phyloP scores from a whole-genome alignment of 352 stramenopile species.

The Globisporangium spinosum region DNA sequence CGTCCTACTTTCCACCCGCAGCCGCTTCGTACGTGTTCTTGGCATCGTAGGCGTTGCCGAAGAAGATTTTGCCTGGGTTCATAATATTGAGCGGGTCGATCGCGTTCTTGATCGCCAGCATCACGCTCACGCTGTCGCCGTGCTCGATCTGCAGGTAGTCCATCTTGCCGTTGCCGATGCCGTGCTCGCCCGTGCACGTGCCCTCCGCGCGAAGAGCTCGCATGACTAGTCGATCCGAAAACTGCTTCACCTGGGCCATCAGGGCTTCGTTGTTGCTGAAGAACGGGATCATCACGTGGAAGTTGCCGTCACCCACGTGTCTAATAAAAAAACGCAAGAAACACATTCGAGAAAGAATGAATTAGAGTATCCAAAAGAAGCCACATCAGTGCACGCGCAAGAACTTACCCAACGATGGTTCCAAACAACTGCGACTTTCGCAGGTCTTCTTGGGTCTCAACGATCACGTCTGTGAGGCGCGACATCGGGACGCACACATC shows the following conservation, averaged over 20 bases:
- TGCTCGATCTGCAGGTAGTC: constrained; percentile 90
- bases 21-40: constrained; percentile 14
- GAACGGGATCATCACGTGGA: constrained; percentile 96
- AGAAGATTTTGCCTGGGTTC: constrained; percentile 97
- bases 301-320: constrained; percentile 96
- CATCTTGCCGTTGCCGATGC: constrained; percentile 94
- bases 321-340: constrained; percentile 18
- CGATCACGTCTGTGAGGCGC: constrained; percentile 91
- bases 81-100: constrained; percentile 95
- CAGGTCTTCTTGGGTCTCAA: constrained; percentile 90
- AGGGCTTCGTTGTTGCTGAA: constrained; percentile 81
- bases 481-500: constrained; percentile 97
- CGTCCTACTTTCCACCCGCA: background rate
- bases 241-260: constrained; percentile 80
- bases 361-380: constrained; percentile 2
- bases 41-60: constrained; percentile 33
- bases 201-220: constrained; percentile 89
- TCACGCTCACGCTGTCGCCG: constrained; percentile 88
- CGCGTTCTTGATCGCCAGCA: constrained; percentile 92
- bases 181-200: constrained; percentile 98
- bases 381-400: background rate
- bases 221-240: constrained; percentile 84
- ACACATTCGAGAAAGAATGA: background rate
- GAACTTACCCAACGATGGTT: constrained; percentile 84
- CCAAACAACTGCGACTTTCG: constrained; percentile 86